Evolutionary conservation across 192 early-diverging fungal genomes (phyloP), one percentile per base, ranked within the genome.

Genomic region (Geranomyces michiganensis): DNA sequence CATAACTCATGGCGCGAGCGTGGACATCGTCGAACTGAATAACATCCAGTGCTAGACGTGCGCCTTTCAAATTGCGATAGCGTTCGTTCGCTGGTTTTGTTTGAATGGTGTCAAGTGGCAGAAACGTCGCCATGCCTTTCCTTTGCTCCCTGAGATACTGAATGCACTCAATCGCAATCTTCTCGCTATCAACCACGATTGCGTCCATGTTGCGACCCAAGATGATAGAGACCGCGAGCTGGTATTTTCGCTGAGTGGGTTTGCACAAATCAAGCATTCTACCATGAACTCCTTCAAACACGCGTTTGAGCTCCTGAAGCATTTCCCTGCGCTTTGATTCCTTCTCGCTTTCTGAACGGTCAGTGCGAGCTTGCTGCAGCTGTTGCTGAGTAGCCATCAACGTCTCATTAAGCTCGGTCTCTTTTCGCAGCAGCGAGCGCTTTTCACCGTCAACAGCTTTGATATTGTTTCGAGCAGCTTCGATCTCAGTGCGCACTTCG

Each of bases 141-240:
- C 94, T 89, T 80, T 97, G 94, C 73, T 98, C 96, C 62, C 91
- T 82, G 81, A 99, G 84, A 62, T 96, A 93, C 79, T 91, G 86
- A 69, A 99, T 98, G 72, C 98, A 99, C 65, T 98, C 95, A 49
- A 97, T 91, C 6, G 94, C 98, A 0, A 90, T 96, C 75, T 89
- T 85, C 78, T 98, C 88, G 47, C 84, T 87, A 67, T 98, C 96
- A 1, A 98, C 96, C 2, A 98, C 90, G 67, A 99, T 91, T 5
- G 98, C 87, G 67, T 99, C 98, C 81, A 96, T 84, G 67, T 97
- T 92, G 31, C 92, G 83, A 6, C 96, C 96, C 10, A 99, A 80
- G 32, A 93, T 90, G 1, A 93, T 91, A 0, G 93, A 89, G 0
- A 96, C 88, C 5, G 94, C 93, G 0, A 85, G 70, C 55, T 94